Percentiles rank a stretch among this genome's conserved stretches.
These are phyloP conservation scores for Thelonectria blattea DNA, from an alignment of 2,329 filamentous ascomycete genomes.

Conservation along the genomic window DNA sequence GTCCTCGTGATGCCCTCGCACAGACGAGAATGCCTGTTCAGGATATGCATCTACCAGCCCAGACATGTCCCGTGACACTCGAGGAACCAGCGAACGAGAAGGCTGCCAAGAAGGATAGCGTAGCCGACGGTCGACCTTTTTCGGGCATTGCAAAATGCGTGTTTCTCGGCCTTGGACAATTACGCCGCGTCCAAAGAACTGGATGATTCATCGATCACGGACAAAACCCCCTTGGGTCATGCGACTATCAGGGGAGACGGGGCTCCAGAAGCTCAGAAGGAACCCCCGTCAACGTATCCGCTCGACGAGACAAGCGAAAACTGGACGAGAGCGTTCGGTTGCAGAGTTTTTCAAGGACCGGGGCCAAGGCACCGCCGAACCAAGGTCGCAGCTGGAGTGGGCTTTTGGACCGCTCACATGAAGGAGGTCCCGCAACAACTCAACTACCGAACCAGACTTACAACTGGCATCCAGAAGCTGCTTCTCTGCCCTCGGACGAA, in stretches of 20 bases:
- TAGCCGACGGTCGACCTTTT: neutral
- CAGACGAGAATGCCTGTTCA: neutral
- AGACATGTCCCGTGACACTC: neutral
- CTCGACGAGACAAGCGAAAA: conserved; percentile 5
- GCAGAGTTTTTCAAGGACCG: neutral
- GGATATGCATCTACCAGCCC: neutral
- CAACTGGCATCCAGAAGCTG: too few relatives aligned
- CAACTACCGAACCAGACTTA: conserved; percentile 13
- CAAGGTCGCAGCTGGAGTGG: conserved; percentile 15
- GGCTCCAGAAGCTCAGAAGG: conserved; percentile 4
- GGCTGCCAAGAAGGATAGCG: neutral
- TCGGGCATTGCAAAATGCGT: neutral
- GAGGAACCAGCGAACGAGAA: neutral
- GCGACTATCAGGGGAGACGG: conserved; percentile 1
- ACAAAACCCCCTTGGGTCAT: conserved; percentile 4
- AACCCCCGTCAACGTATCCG: conserved; percentile 11
- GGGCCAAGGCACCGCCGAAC: conserved; percentile 14
- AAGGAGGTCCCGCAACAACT: neutral
- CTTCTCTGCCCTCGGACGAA: neutral
- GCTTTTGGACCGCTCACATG: conserved; percentile 9
- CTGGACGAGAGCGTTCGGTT: neutral
- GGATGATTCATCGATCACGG: conserved; percentile 7
- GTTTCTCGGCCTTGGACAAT: neutral
- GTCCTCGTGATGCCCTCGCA: neutral
- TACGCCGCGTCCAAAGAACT: neutral